Percentiles rank a stretch among this genome's conserved stretches.
phyloP scores from a whole-genome alignment of 768 basidiomycete species.

The Serendipita sp. region DNA sequence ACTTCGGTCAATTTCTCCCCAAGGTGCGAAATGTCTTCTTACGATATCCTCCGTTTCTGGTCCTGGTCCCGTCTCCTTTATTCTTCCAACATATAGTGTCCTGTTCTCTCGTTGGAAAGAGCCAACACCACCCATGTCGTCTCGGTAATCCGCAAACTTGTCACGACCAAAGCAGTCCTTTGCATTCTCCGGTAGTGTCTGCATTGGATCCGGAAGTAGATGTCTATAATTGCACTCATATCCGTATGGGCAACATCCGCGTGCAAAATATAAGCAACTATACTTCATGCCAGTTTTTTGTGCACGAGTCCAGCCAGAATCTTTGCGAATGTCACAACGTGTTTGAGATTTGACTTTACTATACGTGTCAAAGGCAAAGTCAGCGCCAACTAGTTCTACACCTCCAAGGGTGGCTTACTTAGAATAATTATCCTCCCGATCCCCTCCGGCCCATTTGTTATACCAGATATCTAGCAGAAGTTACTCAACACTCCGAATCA shows the following conservation, averaged over 20 bases:
- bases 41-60: constrained; percentile 87
- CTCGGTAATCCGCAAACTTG: constrained; percentile 93
- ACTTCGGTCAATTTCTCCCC: constrained; percentile 89
- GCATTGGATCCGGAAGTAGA: constrained; percentile 56
- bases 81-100: constrained; percentile 86
- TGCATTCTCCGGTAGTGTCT: constrained; percentile 70
- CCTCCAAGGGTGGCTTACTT: constrained; percentile 38
- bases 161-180: constrained; percentile 96
- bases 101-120: constrained; percentile 89
- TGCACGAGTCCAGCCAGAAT: constrained; percentile 87
- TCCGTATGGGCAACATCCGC: constrained; percentile 96
- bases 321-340: constrained; percentile 72
- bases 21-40: constrained; percentile 84
- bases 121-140: constrained; percentile 99
- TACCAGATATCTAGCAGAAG: constrained; percentile 76
- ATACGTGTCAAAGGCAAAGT: constrained; percentile 1
- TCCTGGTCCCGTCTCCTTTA: constrained; percentile 80
- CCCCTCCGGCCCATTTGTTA: constrained; percentile 99
- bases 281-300: constrained; percentile 89
- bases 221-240: constrained; percentile 98
- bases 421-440: constrained; percentile 90
- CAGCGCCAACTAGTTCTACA: constrained; percentile 5
- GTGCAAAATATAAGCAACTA: constrained; percentile 85
- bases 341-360: constrained; percentile 93
- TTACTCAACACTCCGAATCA: background rate